Evolutionary conservation across 1,284 basidiomycete species (phyloP), one percentile per base, ranked within the genome.

Genomic region (Ceratobasidium papillatum): DNA sequence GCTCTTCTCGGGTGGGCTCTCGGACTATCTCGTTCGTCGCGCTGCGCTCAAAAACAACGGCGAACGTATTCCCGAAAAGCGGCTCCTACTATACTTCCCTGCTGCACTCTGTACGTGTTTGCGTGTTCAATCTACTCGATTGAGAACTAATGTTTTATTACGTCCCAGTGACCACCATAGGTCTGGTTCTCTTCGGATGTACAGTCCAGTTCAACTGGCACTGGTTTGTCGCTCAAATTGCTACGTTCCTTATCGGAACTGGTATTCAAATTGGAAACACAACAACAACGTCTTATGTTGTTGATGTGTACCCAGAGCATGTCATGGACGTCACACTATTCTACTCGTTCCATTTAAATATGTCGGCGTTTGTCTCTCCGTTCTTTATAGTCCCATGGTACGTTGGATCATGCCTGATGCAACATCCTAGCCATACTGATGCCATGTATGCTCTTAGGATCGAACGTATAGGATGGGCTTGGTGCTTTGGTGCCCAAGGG

Each of bases 261-360:
- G 77, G 77, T n/a, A 69, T 78, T 30, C 77, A 78, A 68, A 73
- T 77, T 19, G 77, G 77, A 14, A 78, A 78, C 52, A 78, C 77
- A 8, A 76, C 73, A 19, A 75, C 76, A 1, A 74, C 66, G 12
- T 65, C 75, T 1, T 78, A 78, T 45, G 75, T 65, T 19, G 74
- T 78, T 12, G 77, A 78, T 27, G 74, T 58, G 34, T 76, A 78
- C 47, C 77, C 77, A n/a, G 51, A 75, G 32, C 75, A 77, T 25
- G 76, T 73, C 14, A 77, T 78, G 77, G 74, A 76, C 63, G 75
- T 78, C 11, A 75, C 74, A 30, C 65, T 73, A 36, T 78, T 78
- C 62, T 78, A 78, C 54, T 74, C 68, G n/a, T 74, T 78, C 32
- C 76, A 78, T 41, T 59, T 78, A 30, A 78, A 78, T 51, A 34